These are phyloP conservation scores for Malus domestica DNA, from an alignment of 306 rosid genomes.

Conservation along the genomic window DNA sequence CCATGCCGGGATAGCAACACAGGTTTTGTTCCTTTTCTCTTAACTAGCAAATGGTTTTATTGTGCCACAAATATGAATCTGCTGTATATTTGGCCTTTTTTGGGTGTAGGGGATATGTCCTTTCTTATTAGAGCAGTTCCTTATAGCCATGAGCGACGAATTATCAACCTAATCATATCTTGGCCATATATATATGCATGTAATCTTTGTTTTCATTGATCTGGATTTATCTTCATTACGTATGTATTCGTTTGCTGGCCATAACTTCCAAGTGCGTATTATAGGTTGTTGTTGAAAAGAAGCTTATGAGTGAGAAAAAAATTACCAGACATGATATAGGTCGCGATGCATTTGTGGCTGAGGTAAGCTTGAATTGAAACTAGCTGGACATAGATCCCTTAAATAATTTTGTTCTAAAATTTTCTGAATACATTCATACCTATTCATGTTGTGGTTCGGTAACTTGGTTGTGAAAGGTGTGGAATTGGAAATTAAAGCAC, in stretches of 20 bases:
- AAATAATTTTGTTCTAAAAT: not conserved
- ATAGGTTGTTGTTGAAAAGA: conserved; percentile 96
- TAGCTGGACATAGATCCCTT: not conserved
- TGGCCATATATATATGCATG: not conserved
- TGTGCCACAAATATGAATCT: not conserved
- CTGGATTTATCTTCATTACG: not conserved
- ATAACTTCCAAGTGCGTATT: not conserved
- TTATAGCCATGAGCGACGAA: not conserved
- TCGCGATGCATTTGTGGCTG: conserved; percentile 60
- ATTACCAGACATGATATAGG: conserved; percentile 76
- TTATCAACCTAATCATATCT: not conserved
- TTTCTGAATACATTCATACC: conserved; percentile 3
- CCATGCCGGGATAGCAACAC: conserved; percentile 96
- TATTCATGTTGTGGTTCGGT: conserved; percentile 12
- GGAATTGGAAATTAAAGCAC: conserved; percentile 75
- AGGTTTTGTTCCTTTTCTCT: conserved; percentile 37
- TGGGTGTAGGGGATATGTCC: not conserved
- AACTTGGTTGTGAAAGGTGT: conserved; percentile 52
- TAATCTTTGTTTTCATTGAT: not conserved
- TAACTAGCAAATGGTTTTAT: not conserved
- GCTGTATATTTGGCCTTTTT: not conserved
- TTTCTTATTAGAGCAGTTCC: not conserved
- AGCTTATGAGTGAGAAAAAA: conserved; percentile 70
- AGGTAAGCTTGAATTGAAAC: conserved; percentile 44
- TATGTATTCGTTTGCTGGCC: not conserved